Evolutionary conservation across 768 basidiomycete species (phyloP).

Genomic region (Hemileccinum rubropunctum): DNA sequence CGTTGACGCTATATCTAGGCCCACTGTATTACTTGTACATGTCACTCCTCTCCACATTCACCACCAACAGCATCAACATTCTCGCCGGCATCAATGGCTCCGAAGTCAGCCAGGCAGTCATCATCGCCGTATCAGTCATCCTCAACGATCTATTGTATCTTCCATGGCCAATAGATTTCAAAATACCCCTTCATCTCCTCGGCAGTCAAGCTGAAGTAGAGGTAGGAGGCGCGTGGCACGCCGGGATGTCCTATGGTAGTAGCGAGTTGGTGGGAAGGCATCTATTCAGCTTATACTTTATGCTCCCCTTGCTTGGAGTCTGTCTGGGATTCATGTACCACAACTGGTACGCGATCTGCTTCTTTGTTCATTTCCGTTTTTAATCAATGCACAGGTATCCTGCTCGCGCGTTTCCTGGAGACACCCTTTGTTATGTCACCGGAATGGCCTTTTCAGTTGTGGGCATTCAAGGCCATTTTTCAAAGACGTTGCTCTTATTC

Average conservation of each 20-base stretch:
- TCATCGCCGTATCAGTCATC: slow-evolving; percentile 88
- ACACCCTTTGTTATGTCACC: slow-evolving; percentile 95
- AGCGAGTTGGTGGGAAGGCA: slow-evolving; percentile 88
- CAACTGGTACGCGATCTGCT: slow-evolving; percentile 70
- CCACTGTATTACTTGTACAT: slow-evolving; percentile 97
- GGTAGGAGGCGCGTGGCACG: slow-evolving; percentile 76
- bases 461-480: slow-evolving; percentile 95
- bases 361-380: neutral
- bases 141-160: slow-evolving; percentile 92
- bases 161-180: slow-evolving; percentile 80
- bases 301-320: slow-evolving; percentile 91
- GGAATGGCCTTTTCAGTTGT: slow-evolving; percentile 99
- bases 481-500: slow-evolving; percentile 93
- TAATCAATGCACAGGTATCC: slow-evolving; percentile 72
- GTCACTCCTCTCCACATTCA: slow-evolving; percentile 92
- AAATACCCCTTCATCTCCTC: slow-evolving; percentile 66
- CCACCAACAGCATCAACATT: slow-evolving; percentile 98
- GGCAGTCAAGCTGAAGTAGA: slow-evolving; percentile 66
- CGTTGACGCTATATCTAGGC: slow-evolving; percentile 46
- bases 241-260: slow-evolving; percentile 85
- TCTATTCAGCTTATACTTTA: slow-evolving; percentile 95
- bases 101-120: slow-evolving; percentile 89
- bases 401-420: slow-evolving; percentile 90
- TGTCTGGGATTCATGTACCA: slow-evolving; percentile 90
- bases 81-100: slow-evolving; percentile 97